phyloP scores from a whole-genome alignment of 2,329 filamentous ascomycete genomes.

The Torrubiella hemipterigena region DNA sequence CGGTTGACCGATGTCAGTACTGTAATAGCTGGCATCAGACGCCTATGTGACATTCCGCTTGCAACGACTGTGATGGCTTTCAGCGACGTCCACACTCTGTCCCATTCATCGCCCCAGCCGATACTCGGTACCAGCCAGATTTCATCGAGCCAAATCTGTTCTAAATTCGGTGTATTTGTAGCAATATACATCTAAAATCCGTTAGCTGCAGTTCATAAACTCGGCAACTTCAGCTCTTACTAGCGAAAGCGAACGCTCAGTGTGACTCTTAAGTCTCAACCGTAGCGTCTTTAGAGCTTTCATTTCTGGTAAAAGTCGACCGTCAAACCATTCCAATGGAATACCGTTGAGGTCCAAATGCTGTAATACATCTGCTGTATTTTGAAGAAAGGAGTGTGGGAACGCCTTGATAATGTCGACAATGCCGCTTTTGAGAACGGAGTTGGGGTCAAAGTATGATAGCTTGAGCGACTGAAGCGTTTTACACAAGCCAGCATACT shows the following conservation, averaged over 20 bases:
- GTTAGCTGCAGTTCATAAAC: constrained; percentile 6
- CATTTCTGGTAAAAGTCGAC: constrained; percentile 7
- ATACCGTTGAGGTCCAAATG: constrained; percentile 12
- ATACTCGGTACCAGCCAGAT: constrained; percentile 9
- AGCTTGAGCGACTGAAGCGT: constrained; percentile 4
- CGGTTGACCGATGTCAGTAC: constrained; percentile 15
- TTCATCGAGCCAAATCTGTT: constrained; percentile 19
- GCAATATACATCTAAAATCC: constrained; percentile 13
- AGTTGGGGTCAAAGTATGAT: constrained; percentile 1
- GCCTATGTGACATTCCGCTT: constrained; percentile 6
- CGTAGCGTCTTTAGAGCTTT: too few relatives aligned
- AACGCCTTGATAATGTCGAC: constrained; percentile 10
- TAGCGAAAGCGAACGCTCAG: too few relatives aligned
- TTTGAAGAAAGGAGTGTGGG: constrained; percentile 8
- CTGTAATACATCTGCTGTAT: constrained; percentile 12
- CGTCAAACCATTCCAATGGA: constrained; percentile 10
- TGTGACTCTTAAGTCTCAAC: too few relatives aligned
- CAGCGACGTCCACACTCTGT: constrained; percentile 17
- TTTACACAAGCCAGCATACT: constrained; percentile 4
- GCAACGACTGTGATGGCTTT: constrained; percentile 16
- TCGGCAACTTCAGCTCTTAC: constrained; percentile 1
- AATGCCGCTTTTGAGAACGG: neutral
- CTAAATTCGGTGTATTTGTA: constrained; percentile 14
- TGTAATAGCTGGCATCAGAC: constrained; percentile 3
- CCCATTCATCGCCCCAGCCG: constrained; percentile 9